A percentile compares a stretch with the other conserved stretches of the same genome.
These are phyloP conservation scores for Rubia yunnanensis DNA, from an alignment of 257 asterid genomes.

Conservation along the genomic window DNA sequence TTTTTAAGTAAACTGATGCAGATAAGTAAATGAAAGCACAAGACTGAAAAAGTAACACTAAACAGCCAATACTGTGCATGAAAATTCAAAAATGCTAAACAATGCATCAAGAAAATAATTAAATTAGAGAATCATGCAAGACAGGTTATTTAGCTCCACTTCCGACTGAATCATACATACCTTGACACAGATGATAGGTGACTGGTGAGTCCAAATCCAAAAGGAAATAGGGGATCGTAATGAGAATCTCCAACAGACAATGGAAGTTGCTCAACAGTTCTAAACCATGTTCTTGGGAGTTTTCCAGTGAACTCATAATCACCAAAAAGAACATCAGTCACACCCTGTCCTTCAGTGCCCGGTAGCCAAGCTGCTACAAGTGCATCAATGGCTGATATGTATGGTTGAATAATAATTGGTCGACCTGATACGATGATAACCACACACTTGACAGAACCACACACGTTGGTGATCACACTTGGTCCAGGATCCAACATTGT, in stretches of 20 bases:
- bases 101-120: neutral
- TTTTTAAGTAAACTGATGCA: too few relatives aligned
- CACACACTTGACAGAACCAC: constrained; percentile 48
- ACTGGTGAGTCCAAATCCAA: constrained; percentile 60
- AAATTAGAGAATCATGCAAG: constrained; percentile 4
- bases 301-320: constrained; percentile 58
- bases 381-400: constrained; percentile 48
- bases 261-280: constrained; percentile 69
- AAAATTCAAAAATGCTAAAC: neutral
- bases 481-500: constrained; percentile 70
- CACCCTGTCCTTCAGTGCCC: constrained; percentile 82
- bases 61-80: neutral
- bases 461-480: constrained; percentile 48
- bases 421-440: constrained; percentile 65
- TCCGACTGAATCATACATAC: constrained; percentile 20
- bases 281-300: constrained; percentile 76
- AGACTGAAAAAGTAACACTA: neutral
- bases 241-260: constrained; percentile 61
- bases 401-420: constrained; percentile 61
- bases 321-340: constrained; percentile 76
- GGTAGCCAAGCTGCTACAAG: constrained; percentile 90
- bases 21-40: neutral
- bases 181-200: constrained; percentile 31
- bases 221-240: constrained; percentile 70
- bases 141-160: neutral